Percentiles rank a stretch among this genome's conserved stretches.
Conservation (phyloP, 495 filamentous ascomycete genomes). For the Aspergillus saccharolyticus region DNA sequence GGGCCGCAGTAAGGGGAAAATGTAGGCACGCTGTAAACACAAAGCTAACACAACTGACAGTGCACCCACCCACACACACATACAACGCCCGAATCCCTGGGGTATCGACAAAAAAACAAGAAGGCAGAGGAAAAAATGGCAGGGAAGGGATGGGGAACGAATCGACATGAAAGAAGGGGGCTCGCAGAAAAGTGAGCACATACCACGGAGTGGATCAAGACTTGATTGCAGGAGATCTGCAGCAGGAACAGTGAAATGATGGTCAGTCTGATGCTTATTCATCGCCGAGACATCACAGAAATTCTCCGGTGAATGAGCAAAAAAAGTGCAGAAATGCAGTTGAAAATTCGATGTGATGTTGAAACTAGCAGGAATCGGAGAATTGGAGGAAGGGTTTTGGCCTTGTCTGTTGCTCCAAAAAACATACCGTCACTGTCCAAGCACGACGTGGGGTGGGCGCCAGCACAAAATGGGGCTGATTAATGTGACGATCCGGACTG, state of each 20-base stretch:
- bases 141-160: not conserved
- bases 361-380: slow-evolving; percentile 5
- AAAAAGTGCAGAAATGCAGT: slow-evolving; percentile 3
- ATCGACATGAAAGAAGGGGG: slow-evolving; percentile 8
- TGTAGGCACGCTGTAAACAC: not conserved
- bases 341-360: not conserved
- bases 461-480: not conserved
- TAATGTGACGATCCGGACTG: not conserved
- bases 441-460: not conserved
- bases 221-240: slow-evolving; percentile 28
- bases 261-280: slow-evolving; percentile 23
- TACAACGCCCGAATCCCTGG: not conserved
- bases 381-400: too few species aligned
- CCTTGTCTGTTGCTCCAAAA: not conserved
- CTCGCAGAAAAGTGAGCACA: slow-evolving; percentile 9
- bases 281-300: slow-evolving; percentile 25
- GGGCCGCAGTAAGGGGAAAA: slow-evolving; percentile 8
- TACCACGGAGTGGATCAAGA: slow-evolving; percentile 23
- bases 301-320: not conserved
- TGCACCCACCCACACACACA: not conserved
- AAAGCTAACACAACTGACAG: slow-evolving; percentile 2
- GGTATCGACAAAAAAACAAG: not conserved
- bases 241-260: slow-evolving; percentile 17
- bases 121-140: not conserved
- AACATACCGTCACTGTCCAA: slow-evolving; percentile 6